phyloP scores from a whole-genome alignment of 306 rosid genomes.

The Gastrolobium villosum region DNA sequence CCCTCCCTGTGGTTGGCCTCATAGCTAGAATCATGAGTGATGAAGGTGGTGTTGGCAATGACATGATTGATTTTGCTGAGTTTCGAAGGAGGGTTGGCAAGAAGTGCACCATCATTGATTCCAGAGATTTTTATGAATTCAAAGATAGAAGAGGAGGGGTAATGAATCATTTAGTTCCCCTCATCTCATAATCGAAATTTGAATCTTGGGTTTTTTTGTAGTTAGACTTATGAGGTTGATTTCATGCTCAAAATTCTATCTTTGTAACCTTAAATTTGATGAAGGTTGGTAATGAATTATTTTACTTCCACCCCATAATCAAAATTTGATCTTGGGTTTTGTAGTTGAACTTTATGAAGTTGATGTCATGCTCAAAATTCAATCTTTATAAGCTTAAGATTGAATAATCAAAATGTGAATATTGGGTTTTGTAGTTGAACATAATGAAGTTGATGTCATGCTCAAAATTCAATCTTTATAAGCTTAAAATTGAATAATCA shows the following conservation, averaged over 20 bases:
- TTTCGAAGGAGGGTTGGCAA: conserved; percentile 89
- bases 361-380: conserved; percentile 19
- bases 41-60: conserved; percentile 93
- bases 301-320: neutral
- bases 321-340: neutral
- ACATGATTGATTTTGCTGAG: conserved; percentile 86
- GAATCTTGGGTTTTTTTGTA: too few relatives aligned
- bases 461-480: neutral
- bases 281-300: conserved; percentile 41
- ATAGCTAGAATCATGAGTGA: conserved; percentile 80
- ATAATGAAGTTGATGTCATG: conserved; percentile 4
- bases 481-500: neutral
- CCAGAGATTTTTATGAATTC: conserved; percentile 81
- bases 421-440: neutral
- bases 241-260: conserved; percentile 6
- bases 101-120: conserved; percentile 68
- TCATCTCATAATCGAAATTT: neutral
- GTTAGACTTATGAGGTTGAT: too few relatives aligned
- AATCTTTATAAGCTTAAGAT: neutral
- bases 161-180: neutral
- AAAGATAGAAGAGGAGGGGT: conserved; percentile 82
- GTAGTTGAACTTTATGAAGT: neutral
- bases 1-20: conserved; percentile 87
- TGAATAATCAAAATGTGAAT: neutral
- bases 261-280: neutral